A percentile compares a stretch with the other conserved stretches of the same genome.
phyloP scores from a whole-genome alignment of 2,329 filamentous ascomycete genomes.

The Aureobasidium sp. region DNA sequence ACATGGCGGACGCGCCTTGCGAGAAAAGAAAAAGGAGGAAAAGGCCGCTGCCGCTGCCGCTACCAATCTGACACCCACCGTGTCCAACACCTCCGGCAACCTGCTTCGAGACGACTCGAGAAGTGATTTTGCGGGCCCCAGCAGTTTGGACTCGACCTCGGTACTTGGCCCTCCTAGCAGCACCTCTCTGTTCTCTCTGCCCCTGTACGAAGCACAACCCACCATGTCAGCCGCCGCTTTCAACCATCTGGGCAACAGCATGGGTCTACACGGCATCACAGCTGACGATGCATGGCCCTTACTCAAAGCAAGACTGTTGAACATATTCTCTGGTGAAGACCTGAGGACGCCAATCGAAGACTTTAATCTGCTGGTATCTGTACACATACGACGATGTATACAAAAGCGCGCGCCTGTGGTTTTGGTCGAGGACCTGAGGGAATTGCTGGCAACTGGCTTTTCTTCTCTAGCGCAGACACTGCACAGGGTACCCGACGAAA shows the following conservation, averaged over 20 bases:
- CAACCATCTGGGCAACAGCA: conserved; percentile 35
- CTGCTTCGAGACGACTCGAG: conserved; percentile 13
- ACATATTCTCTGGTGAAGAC: conserved; percentile 75
- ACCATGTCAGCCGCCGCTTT: conserved; percentile 31
- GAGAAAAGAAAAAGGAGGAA: conserved; percentile 60
- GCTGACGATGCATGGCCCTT: conserved; percentile 76
- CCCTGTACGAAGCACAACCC: conserved; percentile 23
- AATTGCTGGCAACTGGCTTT: conserved; percentile 74
- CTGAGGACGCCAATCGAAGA: conserved; percentile 73
- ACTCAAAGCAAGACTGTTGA: conserved; percentile 63
- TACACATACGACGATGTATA: conserved; percentile 70
- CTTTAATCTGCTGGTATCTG: conserved; percentile 68
- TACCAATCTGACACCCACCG: conserved; percentile 23
- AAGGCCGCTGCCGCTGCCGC: conserved; percentile 35
- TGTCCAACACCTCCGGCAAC: conserved; percentile 23
- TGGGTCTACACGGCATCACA: conserved; percentile 40
- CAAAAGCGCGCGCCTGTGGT: conserved; percentile 61
- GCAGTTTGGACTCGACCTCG: conserved; percentile 15
- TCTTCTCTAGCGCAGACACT: conserved; percentile 76
- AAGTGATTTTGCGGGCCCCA: conserved; percentile 18
- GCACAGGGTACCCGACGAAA: conserved; percentile 68
- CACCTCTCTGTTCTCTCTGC: conserved; percentile 24
- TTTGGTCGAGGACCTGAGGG: conserved; percentile 67
- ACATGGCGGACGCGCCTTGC: conserved; percentile 64
- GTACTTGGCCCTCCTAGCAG: conserved; percentile 22